Evolutionary conservation across 2,329 filamentous ascomycete genomes (phyloP).

Genomic region (Dactylellina cionopaga): DNA sequence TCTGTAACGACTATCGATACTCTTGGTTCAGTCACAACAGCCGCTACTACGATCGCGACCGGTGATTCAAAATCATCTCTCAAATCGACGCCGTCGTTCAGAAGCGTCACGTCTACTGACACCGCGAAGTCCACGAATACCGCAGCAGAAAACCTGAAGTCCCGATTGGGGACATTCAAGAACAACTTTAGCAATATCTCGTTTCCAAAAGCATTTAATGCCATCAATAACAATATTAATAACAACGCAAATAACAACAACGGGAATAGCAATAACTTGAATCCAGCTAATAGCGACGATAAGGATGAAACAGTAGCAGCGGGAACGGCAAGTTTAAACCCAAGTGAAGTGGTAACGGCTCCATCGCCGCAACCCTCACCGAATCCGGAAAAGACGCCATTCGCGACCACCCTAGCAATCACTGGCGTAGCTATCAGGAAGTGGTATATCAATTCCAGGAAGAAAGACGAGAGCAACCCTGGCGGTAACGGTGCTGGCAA

Average conservation of each 20-base stretch:
- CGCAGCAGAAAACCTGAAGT: conserved; percentile 27
- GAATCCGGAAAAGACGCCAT: conserved; percentile 61
- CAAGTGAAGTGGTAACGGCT: conserved; percentile 18
- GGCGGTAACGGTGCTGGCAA: conserved; percentile 12
- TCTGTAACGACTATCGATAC: conserved; percentile 35
- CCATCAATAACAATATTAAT: conserved; percentile 17
- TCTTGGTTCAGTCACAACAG: conserved; percentile 10
- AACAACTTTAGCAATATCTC: conserved; percentile 37
- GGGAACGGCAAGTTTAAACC: neutral
- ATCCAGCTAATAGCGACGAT: neutral
- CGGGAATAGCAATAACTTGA: neutral
- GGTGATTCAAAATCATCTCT: conserved; percentile 22
- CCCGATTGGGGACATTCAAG: conserved; percentile 31
- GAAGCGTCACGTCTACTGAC: conserved; percentile 13
- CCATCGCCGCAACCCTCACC: conserved; percentile 31
- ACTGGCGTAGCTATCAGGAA: conserved; percentile 70
- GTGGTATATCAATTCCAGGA: conserved; percentile 63
- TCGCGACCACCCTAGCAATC: conserved; percentile 62
- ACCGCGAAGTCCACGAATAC: conserved; percentile 18
- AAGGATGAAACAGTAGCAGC: neutral
- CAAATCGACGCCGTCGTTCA: conserved; percentile 8
- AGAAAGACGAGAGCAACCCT: conserved; percentile 41
- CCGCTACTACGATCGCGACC: conserved; percentile 19
- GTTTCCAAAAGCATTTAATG: conserved; percentile 44
- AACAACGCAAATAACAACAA: conserved; percentile 22